Evolutionary conservation across 2,329 filamentous ascomycete genomes (phyloP), one percentile per base, ranked within the genome.

Genomic region (Xenoacremonium recifei): DNA sequence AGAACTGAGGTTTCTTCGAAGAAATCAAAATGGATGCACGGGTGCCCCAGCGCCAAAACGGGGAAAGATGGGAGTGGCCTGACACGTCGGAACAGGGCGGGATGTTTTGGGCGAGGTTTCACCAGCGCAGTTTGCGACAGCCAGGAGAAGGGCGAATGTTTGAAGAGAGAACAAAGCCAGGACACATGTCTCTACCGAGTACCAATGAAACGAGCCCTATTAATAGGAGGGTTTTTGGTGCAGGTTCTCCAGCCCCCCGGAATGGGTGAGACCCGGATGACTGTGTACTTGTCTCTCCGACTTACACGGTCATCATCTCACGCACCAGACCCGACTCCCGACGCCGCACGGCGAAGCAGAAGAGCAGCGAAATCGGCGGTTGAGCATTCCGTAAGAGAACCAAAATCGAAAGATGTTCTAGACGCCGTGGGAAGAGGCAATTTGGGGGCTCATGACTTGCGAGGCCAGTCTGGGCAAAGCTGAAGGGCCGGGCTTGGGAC

Each of bases 221-320:
- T 27, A 27, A 27, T 27, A 27, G 23, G 23, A 13, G 23, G 23
- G 9, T 27, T 9, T 27, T 27, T 9, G 13, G 23, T 27, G 23
- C 23, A 13, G 13, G 13, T 27, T 27, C 35, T 32, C 21, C 11
- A 17, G 35, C 40, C 41, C 21, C 21, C 35, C 29, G 45, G 41
- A 49, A 42, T 25, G 33, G 42, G 43, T 36, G 34, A 43, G 39
- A 49, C 21, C 40, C 47, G 34, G 31, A 20, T 31, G 7, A 31
- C 29, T 15, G 13, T 13, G 13, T 27, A 9, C 23, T 27, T 13
- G 13, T 13, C 6, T 21, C 3, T 9, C 30, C 35, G 42, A 30
- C 39, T 39, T 34, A 53, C 19, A 16, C 6, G 35, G 16, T 18
- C 29, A 19, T n/a, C 37, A n/a, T 19, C 15, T 17, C 21, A 37